phyloP scores from a whole-genome alignment of 352 stramenopile species.

The Pythium sp. region DNA sequence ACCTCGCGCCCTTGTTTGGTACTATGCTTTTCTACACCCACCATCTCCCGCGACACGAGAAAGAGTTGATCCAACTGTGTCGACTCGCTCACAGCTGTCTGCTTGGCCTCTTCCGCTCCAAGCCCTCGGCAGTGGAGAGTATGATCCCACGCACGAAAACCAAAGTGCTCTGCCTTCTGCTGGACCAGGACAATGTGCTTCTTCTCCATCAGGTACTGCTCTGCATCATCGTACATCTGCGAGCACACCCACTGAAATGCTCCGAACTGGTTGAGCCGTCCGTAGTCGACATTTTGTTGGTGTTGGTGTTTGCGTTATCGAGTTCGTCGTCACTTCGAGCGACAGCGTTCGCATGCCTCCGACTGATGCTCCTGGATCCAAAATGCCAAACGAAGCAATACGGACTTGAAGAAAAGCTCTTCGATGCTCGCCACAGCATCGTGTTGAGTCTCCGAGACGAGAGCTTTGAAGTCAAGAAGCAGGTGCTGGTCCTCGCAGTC shows the following conservation, averaged over 20 bases:
- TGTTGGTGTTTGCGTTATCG: neutral
- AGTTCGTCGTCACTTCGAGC: neutral
- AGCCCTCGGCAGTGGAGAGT: neutral
- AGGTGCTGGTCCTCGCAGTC: constrained; percentile 14
- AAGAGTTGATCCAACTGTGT: constrained; percentile 19
- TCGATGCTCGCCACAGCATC: constrained; percentile 4
- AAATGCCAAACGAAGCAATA: constrained; percentile 12
- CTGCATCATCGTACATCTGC: constrained; percentile 14
- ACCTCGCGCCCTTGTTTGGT: neutral
- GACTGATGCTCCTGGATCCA: constrained; percentile 15
- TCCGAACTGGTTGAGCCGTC: constrained; percentile 12
- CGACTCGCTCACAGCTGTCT: constrained; percentile 19
- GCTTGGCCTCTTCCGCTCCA: constrained; percentile 4
- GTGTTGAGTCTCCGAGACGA: constrained; percentile 5
- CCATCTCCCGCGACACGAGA: neutral
- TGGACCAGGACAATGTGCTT: constrained; percentile 6
- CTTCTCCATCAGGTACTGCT: constrained; percentile 16
- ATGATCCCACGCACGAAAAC: constrained; percentile 15
- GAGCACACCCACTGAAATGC: constrained; percentile 15
- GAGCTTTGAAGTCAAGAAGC: constrained; percentile 17
- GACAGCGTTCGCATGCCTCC: constrained; percentile 15
- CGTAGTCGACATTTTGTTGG: constrained; percentile 2
- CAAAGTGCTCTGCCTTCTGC: constrained; percentile 13
- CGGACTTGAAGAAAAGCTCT: constrained; percentile 12
- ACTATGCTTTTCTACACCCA: constrained; percentile 8